A percentile compares a stretch with the other conserved stretches of the same genome.
Conservation (phyloP, 345 rosid genomes). For the Bruguiera gymnorhiza region DNA sequence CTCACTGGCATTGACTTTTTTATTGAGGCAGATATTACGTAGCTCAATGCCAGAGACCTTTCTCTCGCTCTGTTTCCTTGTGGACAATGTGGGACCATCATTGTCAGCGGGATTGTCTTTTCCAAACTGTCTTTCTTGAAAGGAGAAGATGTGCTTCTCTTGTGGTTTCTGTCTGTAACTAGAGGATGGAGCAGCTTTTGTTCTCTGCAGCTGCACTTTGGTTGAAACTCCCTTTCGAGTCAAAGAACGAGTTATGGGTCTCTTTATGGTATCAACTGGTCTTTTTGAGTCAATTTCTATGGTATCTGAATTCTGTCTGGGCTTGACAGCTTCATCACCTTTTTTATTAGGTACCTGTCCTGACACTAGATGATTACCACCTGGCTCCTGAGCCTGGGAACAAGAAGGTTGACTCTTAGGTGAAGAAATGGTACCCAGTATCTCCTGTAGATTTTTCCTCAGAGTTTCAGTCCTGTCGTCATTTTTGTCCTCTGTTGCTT, state of each 20-base stretch:
- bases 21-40: conserved; percentile 36
- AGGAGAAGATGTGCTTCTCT: conserved; percentile 41
- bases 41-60: conserved; percentile 38
- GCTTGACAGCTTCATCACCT: conserved; percentile 27
- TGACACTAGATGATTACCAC: conserved; percentile 33
- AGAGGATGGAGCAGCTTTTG: conserved; percentile 33
- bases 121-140: conserved; percentile 43
- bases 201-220: conserved; percentile 29
- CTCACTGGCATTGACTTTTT: conserved; percentile 35
- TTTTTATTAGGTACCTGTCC: conserved; percentile 27
- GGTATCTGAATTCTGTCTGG: conserved; percentile 55
- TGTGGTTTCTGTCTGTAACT: conserved; percentile 27
- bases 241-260: conserved; percentile 61
- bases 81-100: conserved; percentile 34
- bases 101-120: conserved; percentile 32
- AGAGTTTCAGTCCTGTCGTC: conserved; percentile 51
- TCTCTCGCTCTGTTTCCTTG: conserved; percentile 35
- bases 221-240: conserved; percentile 40
- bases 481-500: conserved; percentile 30
- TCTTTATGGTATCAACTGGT: conserved; percentile 43
- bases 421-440: conserved; percentile 64
- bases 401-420: conserved; percentile 47
- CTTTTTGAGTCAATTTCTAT: conserved; percentile 77
- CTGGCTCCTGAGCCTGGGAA: conserved; percentile 38
- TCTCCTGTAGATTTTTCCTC: conserved; percentile 76